Percentiles rank a stretch among this genome's conserved stretches.
Evolutionary conservation across 257 asterid genomes (phyloP).

Genomic region (Primulina huaijiensis): DNA sequence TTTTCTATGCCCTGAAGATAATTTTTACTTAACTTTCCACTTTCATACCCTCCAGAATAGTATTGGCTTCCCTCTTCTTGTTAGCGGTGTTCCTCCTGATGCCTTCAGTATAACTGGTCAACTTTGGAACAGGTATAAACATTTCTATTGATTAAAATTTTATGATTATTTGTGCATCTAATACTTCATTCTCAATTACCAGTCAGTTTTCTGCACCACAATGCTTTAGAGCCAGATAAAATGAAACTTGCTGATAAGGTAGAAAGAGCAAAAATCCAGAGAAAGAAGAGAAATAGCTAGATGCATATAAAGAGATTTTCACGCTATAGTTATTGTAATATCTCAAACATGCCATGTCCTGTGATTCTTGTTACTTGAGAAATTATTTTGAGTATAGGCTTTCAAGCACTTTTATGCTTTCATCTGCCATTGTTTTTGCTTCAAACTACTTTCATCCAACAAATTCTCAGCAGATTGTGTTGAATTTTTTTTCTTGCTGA

Average conservation of each 20-base stretch:
- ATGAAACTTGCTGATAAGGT: neutral
- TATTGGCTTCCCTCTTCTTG: conserved; percentile 79
- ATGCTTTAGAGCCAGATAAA: conserved; percentile 1
- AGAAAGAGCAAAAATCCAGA: neutral
- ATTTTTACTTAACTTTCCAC: conserved; percentile 23
- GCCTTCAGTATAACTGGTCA: conserved; percentile 98
- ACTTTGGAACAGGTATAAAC: conserved; percentile 88
- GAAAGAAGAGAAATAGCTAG: neutral
- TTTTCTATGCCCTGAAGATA: conserved; percentile 15
- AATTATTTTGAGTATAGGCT: conserved; percentile 6
- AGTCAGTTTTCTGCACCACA: neutral
- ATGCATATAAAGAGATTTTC: neutral
- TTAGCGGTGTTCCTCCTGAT: conserved; percentile 98
- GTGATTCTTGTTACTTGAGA: conserved; percentile 11
- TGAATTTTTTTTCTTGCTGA: neutral
- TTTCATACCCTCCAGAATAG: conserved; percentile 47
- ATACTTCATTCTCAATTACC: neutral
- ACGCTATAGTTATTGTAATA: neutral
- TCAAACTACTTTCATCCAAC: conserved; percentile 13
- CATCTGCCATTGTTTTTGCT: too few species aligned
- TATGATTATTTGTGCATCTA: conserved; percentile 4
- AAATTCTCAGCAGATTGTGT: conserved; percentile 11
- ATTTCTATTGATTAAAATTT: conserved; percentile 18
- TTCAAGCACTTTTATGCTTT: conserved; percentile 11
- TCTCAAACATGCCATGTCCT: conserved; percentile 5